These are phyloP conservation scores for Sphagnum magellanicum DNA, from an alignment of 228 moss, liverwort and hornwort genomes.

Conservation along the genomic window DNA sequence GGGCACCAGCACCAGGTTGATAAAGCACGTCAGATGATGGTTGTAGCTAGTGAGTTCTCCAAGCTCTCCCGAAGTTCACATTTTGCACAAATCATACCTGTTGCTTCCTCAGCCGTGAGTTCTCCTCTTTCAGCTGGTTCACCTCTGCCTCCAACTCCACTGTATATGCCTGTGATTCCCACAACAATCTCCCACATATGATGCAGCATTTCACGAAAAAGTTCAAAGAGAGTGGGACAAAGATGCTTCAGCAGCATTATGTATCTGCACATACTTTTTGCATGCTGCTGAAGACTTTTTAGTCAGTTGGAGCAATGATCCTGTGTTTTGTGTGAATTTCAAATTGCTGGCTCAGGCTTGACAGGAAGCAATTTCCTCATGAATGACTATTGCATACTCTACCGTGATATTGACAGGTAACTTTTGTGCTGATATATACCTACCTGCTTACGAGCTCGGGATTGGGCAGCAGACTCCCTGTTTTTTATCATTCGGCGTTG, in stretches of 20 bases:
- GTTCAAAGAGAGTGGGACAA: too few relatives aligned
- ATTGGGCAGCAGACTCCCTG: slow-evolving; percentile 46
- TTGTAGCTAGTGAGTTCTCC: slow-evolving; percentile 72
- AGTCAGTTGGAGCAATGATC: too few relatives aligned
- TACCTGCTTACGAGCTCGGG: slow-evolving; percentile 48
- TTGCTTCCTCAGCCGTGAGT: slow-evolving; percentile 59
- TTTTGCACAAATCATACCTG: slow-evolving; percentile 24
- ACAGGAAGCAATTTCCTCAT: too few relatives aligned
- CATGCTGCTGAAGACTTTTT: too few relatives aligned
- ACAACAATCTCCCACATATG: not conserved
- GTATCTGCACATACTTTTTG: too few relatives aligned
- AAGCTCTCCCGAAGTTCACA: too few relatives aligned
- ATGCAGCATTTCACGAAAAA: too few relatives aligned
- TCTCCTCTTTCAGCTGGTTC: slow-evolving; percentile 56
- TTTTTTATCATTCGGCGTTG: slow-evolving; percentile 48
- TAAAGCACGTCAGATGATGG: slow-evolving; percentile 64
- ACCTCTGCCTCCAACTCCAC: slow-evolving; percentile 67
- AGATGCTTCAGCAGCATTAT: too few relatives aligned
- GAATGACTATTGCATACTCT: too few relatives aligned
- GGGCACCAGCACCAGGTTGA: slow-evolving; percentile 52
- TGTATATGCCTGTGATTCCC: slow-evolving; percentile 43
- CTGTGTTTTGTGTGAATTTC: too few relatives aligned
- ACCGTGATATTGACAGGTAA: too few relatives aligned
- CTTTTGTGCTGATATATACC: not conserved
- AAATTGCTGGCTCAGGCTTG: too few relatives aligned